Percentiles rank a stretch among this genome's conserved stretches.
Conservation (phyloP, 768 basidiomycete genomes). For the Trametes punicea region DNA sequence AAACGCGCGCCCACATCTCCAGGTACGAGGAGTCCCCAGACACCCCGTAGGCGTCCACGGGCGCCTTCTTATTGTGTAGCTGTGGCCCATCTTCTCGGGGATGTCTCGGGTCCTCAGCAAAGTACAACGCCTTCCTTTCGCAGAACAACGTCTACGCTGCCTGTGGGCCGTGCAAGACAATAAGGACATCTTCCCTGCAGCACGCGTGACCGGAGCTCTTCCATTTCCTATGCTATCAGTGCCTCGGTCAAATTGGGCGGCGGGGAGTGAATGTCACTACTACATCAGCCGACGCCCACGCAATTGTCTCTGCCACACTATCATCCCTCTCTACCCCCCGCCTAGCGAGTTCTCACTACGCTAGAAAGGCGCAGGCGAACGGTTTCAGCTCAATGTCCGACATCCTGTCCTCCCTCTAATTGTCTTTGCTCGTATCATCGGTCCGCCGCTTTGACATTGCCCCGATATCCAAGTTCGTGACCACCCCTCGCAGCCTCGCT, state of each 20-base stretch:
- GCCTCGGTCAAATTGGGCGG: background rate
- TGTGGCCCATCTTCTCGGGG: background rate
- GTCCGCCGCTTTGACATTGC: background rate
- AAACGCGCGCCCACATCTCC: conserved; percentile 1
- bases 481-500: background rate
- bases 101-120: conserved; percentile 7
- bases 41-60: background rate
- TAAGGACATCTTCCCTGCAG: conserved; percentile 9
- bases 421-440: background rate
- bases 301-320: conserved; percentile 11
- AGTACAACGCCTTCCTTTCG: conserved; percentile 22
- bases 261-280: conserved; percentile 11
- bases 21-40: conserved; percentile 6
- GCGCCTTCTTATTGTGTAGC: conserved; percentile 16
- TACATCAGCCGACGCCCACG: background rate
- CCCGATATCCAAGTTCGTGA: background rate
- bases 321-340: background rate
- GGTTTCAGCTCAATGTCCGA: background rate
- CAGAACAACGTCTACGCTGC: conserved; percentile 15
- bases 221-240: background rate
- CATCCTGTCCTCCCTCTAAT: background rate
- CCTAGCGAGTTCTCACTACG: background rate
- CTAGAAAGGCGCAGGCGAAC: conserved; percentile 3
- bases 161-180: conserved; percentile 12
- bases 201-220: conserved; percentile 9